Percentiles rank a stretch among this genome's conserved stretches.
Evolutionary conservation across 176 grass and related monocot species (phyloP).

Genomic region (Zea luxurians): DNA sequence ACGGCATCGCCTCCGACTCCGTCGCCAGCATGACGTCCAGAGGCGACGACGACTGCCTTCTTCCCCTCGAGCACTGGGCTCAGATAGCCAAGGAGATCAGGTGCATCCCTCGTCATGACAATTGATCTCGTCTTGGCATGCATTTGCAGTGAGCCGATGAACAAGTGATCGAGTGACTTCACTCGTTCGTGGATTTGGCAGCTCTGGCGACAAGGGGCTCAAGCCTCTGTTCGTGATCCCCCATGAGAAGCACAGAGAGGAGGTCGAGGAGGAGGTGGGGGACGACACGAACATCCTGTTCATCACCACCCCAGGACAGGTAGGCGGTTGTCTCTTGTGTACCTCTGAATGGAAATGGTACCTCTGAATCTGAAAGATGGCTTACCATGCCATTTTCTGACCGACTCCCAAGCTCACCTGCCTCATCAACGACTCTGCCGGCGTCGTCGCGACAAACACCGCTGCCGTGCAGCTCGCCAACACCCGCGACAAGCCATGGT

Average conservation of each 20-base stretch:
- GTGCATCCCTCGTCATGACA: conserved; percentile 9
- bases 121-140: neutral
- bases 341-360: too few species aligned
- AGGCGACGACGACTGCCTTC: conserved; percentile 77
- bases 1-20: conserved; percentile 88
- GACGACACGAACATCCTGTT: conserved; percentile 65
- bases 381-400: neutral
- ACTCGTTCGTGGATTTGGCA: conserved; percentile 1
- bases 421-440: conserved; percentile 73
- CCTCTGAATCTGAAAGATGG: neutral
- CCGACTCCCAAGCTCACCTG: conserved; percentile 57
- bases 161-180: neutral
- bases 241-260: conserved; percentile 88
- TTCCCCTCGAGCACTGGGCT: conserved; percentile 73
- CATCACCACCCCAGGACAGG: conserved; percentile 88
- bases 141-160: neutral
- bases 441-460: conserved; percentile 81
- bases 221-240: conserved; percentile 93
- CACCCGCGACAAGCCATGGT: conserved; percentile 80
- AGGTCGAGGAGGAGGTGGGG: conserved; percentile 62
- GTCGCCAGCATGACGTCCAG: conserved; percentile 74
- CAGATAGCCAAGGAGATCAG: conserved; percentile 68
- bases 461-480: conserved; percentile 81
- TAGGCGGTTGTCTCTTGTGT: conserved; percentile 24
- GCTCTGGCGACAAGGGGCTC: conserved; percentile 44